These are phyloP conservation scores for Scolecobasidium constrictum DNA, from an alignment of 2,329 filamentous ascomycete genomes.

Conservation along the genomic window DNA sequence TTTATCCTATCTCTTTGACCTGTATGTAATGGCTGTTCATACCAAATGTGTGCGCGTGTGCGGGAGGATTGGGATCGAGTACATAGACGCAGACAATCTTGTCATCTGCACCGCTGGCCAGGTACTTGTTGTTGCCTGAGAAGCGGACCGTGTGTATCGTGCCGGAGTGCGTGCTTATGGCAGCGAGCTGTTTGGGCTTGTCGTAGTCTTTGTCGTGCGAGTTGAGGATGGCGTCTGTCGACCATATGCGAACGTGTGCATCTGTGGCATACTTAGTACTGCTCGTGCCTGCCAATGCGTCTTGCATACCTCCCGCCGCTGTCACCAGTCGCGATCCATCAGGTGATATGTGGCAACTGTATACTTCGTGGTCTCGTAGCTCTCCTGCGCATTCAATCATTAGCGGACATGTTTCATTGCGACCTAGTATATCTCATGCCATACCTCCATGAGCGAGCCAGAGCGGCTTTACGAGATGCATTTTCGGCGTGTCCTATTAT, in stretches of 20 bases:
- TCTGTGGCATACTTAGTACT: slow-evolving; percentile 40
- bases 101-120: slow-evolving; percentile 95
- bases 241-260: slow-evolving; percentile 96
- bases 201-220: slow-evolving; percentile 60
- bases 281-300: background rate
- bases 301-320: slow-evolving; percentile 68
- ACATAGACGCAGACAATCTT: slow-evolving; percentile 98
- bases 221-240: slow-evolving; percentile 83
- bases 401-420: slow-evolving; percentile 1
- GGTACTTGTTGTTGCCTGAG: slow-evolving; percentile 86
- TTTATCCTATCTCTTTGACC: background rate
- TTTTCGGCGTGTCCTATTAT: slow-evolving; percentile 5
- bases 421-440: slow-evolving; percentile 14
- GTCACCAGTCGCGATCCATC: slow-evolving; percentile 88
- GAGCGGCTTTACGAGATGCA: slow-evolving; percentile 13
- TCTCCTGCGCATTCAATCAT: slow-evolving; percentile 44
- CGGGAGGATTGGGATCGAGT: slow-evolving; percentile 70
- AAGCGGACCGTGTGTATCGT: slow-evolving; percentile 97
- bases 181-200: slow-evolving; percentile 84
- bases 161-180: slow-evolving; percentile 96
- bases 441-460: slow-evolving; percentile 13
- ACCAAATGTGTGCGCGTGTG: slow-evolving; percentile 71
- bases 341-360: slow-evolving; percentile 93
- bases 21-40: slow-evolving; percentile 28
- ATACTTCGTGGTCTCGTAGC: slow-evolving; percentile 97